These are phyloP conservation scores for Citrus medica DNA, from an alignment of 345 rosid genomes.

Conservation along the genomic window DNA sequence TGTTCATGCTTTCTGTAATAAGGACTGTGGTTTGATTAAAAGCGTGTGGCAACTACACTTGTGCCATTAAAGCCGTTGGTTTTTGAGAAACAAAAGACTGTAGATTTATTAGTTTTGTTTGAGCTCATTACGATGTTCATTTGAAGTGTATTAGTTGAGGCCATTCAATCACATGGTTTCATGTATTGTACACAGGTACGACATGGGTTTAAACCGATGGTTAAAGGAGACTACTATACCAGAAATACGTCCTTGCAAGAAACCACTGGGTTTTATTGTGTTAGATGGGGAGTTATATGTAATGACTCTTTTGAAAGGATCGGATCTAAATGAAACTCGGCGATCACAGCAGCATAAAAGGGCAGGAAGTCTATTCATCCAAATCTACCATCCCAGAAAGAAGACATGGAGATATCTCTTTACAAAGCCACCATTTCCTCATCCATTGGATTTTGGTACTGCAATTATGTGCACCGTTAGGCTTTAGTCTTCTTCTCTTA, in stretches of 20 bases:
- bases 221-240: conserved; percentile 57
- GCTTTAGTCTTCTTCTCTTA: conserved; percentile 27
- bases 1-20: neutral
- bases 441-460: conserved; percentile 56
- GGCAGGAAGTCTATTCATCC: conserved; percentile 53
- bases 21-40: neutral
- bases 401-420: conserved; percentile 67
- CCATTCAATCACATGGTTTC: neutral
- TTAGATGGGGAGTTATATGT: conserved; percentile 69
- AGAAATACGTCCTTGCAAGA: conserved; percentile 37
- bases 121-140: neutral
- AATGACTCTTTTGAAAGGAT: conserved; percentile 46
- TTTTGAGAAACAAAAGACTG: neutral
- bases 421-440: conserved; percentile 49
- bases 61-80: neutral
- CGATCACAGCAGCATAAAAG: conserved; percentile 44
- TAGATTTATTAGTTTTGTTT: neutral
- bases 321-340: conserved; percentile 40
- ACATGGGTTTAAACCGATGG: conserved; percentile 62
- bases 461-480: conserved; percentile 68
- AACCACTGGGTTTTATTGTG: conserved; percentile 59
- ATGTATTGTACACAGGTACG: conserved; percentile 46
- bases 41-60: neutral
- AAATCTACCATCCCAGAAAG: conserved; percentile 63
- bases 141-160: neutral